phyloP scores from a whole-genome alignment of 2,329 filamentous ascomycete genomes.

The Fusarium annulatum region DNA sequence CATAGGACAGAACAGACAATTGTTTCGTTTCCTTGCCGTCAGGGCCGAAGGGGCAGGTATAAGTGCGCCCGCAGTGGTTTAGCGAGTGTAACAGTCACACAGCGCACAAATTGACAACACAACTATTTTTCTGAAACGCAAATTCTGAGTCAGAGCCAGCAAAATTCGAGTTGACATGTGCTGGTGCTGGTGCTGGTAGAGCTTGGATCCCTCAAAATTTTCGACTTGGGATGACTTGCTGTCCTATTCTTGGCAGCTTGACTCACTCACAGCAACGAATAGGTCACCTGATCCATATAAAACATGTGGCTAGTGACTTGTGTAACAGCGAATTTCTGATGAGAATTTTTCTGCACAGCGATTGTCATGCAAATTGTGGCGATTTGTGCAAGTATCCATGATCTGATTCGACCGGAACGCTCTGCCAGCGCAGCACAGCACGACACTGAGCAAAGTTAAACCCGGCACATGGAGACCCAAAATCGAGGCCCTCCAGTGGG shows the following conservation, averaged over 20 bases:
- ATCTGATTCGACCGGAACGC: slow-evolving; percentile 22
- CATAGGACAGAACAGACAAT: not conserved
- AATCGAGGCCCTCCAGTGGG: slow-evolving; percentile 32
- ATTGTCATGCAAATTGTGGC: slow-evolving; percentile 24
- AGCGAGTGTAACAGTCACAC: slow-evolving; percentile 20
- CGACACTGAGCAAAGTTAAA: slow-evolving; percentile 11
- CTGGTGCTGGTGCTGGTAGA: not conserved
- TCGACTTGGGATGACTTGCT: not conserved
- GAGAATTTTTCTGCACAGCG: slow-evolving; percentile 4
- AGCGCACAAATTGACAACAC: slow-evolving; percentile 14
- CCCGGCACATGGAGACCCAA: not conserved
- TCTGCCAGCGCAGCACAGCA: not conserved
- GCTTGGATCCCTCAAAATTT: not conserved
- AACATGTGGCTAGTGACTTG: slow-evolving; percentile 12
- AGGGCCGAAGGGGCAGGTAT: not conserved
- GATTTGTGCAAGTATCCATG: not conserved
- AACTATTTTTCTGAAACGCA: not conserved
- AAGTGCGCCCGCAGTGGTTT: slow-evolving; percentile 11
- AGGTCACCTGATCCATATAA: slow-evolving; percentile 14
- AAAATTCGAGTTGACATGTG: not conserved
- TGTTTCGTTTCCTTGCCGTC: not conserved
- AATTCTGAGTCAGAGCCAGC: not conserved
- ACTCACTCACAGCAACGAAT: slow-evolving; percentile 10
- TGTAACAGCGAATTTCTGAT: slow-evolving; percentile 3
- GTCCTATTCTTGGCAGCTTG: slow-evolving; percentile 18